phyloP scores from a whole-genome alignment of 257 asterid species.

The Solanum chmielewskii region DNA sequence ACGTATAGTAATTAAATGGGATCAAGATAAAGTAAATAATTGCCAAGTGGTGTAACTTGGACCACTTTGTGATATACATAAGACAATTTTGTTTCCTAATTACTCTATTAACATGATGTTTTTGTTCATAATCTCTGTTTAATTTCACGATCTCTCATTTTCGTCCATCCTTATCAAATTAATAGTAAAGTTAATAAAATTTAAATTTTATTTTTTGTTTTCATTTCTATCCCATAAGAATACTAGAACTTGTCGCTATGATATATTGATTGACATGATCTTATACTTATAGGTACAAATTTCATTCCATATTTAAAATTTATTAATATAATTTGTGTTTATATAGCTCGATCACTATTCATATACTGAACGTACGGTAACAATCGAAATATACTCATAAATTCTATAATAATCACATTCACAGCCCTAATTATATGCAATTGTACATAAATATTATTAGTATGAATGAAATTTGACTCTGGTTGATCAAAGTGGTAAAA shows the following conservation, averaged over 20 bases:
- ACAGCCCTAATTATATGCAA: background rate
- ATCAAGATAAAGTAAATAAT: background rate
- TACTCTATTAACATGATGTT: background rate
- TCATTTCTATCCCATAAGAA: background rate
- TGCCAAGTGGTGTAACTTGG: background rate
- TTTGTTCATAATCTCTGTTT: background rate
- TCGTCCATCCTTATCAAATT: background rate
- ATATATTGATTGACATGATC: background rate
- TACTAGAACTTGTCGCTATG: background rate
- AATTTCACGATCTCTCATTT: background rate
- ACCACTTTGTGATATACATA: background rate
- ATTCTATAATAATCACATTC: background rate
- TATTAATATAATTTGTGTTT: no score
- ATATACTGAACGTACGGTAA: background rate
- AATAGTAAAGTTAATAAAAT: background rate
- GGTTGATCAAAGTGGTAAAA: no score
- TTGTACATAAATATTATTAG: no score
- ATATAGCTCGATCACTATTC: background rate
- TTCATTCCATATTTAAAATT: background rate
- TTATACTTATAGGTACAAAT: rapidly evolving
- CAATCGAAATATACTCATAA: background rate
- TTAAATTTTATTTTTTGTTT: background rate
- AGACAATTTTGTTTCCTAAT: background rate
- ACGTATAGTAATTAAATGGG: background rate
- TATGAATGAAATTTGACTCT: no score